Evolutionary conservation across 192 early-diverging fungal species (phyloP).

Genomic region (Coemansia guatemalensis): DNA sequence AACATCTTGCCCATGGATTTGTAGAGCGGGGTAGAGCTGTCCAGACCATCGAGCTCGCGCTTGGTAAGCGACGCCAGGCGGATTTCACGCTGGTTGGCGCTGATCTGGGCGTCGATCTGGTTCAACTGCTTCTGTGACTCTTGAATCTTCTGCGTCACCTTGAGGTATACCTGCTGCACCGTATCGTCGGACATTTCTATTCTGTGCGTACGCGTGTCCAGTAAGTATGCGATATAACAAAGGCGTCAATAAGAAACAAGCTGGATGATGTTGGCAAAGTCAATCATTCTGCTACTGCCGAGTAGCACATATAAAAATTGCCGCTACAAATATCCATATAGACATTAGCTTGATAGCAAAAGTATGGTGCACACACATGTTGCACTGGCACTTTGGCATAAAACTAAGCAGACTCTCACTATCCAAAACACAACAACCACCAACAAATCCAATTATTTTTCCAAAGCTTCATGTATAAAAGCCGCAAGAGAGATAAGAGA

Average conservation of each 20-base stretch:
- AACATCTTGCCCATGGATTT: constrained; percentile 56
- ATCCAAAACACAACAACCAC: too few species aligned
- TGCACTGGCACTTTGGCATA: constrained; percentile 1
- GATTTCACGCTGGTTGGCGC: constrained; percentile 43
- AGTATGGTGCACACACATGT: background rate
- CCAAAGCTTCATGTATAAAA: background rate
- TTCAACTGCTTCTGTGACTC: constrained; percentile 40
- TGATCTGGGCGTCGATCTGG: constrained; percentile 46
- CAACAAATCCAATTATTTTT: background rate
- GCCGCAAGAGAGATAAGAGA: background rate
- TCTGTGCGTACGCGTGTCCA: background rate
- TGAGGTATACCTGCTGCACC: constrained; percentile 44
- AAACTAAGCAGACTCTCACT: too few species aligned
- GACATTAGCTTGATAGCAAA: background rate
- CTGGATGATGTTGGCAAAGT: too few species aligned
- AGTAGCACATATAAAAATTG: background rate
- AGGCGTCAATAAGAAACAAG: background rate
- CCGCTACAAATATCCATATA: background rate
- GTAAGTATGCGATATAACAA: background rate
- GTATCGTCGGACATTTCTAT: constrained; percentile 35
- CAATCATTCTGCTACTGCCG: background rate
- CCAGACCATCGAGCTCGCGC: constrained; percentile 44
- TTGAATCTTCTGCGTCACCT: constrained; percentile 47
- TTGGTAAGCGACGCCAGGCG: constrained; percentile 45
- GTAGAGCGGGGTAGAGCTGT: constrained; percentile 30